Base-by-base conservation (phyloP, 192 early-diverging fungal genomes). In the Oehlia diaphana region DNA sequence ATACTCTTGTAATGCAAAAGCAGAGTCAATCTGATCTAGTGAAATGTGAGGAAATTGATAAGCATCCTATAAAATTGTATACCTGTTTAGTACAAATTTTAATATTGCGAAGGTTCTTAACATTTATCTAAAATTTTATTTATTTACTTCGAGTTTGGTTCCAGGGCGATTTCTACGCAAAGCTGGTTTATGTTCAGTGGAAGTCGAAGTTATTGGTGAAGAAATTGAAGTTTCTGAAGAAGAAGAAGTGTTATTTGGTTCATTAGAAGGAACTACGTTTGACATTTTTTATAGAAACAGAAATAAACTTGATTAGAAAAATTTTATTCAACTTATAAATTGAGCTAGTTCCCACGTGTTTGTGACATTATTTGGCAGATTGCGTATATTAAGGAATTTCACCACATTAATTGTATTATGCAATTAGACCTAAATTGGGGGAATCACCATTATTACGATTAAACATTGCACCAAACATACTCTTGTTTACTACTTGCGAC, bases 1-100 rank as follows among this genome's bases (percentile, higher is more conserved):
- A 77, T 95, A 95, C 78, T 93, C 89, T 78, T 96, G 94, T 23
- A 90, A 87, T 12, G 91, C 87, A 64, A 94, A 92, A 4, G 93
- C 85, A 5, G 92, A 92, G 14, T 93, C 92, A 42, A 94, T 87
- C 4, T 91, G 84, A 31, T 91, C 90, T 63, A 93, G 80, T 9
- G 91, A 66, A 50, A 86, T 70, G 9, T 81, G 63, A 58, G 86
- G 83, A 83, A 86, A 90, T 71, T 87, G 82, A 63, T 86, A 90
- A 0, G 83, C 66, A 77, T 82, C 76, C 89, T 88, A 74, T 13
- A 62, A 62, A 50, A 23, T 9, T 42, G 6, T 42, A 42, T 9
- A 3, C 0, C 12, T 31, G 23, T 63, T 75, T n/a, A 75, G 4
- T 26, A 63, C 35, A 44, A n/a, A 63, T 6, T 5, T 16, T 23